Conservation (phyloP, 805 yeast genomes). For the Clavispora asparagi region DNA sequence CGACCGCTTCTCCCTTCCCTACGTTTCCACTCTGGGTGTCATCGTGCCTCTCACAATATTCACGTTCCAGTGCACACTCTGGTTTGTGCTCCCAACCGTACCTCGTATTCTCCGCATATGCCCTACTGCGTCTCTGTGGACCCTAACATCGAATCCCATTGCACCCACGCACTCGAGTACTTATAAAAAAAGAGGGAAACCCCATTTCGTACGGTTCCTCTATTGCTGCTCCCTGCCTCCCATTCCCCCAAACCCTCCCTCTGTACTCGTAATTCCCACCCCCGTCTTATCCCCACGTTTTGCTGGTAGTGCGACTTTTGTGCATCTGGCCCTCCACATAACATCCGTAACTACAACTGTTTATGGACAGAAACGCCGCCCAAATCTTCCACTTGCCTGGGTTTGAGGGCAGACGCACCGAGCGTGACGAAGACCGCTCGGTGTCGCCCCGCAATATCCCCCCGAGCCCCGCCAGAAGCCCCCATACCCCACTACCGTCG, state of each 20-base stretch:
- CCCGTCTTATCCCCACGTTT: background rate
- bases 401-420: constrained; percentile 8
- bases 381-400: constrained; percentile 16
- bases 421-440: constrained; percentile 21
- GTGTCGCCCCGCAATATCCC: constrained; percentile 31
- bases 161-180: too few species aligned
- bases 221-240: background rate
- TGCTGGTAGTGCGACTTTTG: background rate
- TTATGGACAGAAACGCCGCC: background rate
- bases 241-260: background rate
- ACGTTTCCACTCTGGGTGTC: too few species aligned
- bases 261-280: background rate
- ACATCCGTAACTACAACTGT: background rate
- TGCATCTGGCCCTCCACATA: background rate
- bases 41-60: too few species aligned
- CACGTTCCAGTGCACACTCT: too few species aligned
- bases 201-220: too few species aligned
- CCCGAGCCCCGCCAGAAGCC: background rate
- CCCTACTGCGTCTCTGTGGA: too few species aligned
- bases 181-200: too few species aligned
- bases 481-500: background rate
- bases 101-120: too few species aligned
- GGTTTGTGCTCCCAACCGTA: too few species aligned
- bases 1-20: too few species aligned
- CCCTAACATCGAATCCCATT: too few species aligned